These are phyloP conservation scores for Arthrobotrys megalospora DNA, from an alignment of 2,329 filamentous ascomycete genomes.

Conservation along the genomic window DNA sequence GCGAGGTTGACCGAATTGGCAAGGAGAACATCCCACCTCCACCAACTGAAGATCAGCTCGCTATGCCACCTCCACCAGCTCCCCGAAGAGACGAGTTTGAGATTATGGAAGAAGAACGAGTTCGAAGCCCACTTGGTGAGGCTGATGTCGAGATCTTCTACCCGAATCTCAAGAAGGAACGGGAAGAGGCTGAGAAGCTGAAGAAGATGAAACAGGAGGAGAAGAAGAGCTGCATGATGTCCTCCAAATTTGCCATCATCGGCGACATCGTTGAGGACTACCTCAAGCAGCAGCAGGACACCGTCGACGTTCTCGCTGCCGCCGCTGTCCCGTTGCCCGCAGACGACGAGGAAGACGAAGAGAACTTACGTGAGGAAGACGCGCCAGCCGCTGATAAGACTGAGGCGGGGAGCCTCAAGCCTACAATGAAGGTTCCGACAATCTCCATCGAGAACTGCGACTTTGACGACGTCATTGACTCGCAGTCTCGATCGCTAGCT, in stretches of 20 bases:
- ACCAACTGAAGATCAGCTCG: constrained; percentile 58
- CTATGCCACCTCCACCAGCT: constrained; percentile 50
- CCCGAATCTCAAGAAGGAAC: constrained; percentile 49
- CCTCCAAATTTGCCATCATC: constrained; percentile 54
- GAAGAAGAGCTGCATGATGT: constrained; percentile 33
- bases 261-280: constrained; percentile 48
- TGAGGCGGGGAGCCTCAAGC: background rate
- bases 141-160: constrained; percentile 60
- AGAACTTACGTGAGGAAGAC: background rate
- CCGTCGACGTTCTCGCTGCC: constrained; percentile 9
- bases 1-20: constrained; percentile 72
- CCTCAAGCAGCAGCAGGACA: constrained; percentile 39
- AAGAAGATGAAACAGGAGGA: constrained; percentile 38
- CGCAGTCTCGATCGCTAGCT: constrained; percentile 43
- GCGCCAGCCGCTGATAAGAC: constrained; percentile 23
- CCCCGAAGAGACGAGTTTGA: constrained; percentile 32
- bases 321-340: constrained; percentile 45
- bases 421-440: constrained; percentile 21
- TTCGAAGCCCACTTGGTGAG: constrained; percentile 55
- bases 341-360: constrained; percentile 40
- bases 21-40: constrained; percentile 94
- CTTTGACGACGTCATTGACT: constrained; percentile 28
- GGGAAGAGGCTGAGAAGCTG: constrained; percentile 42
- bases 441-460: constrained; percentile 34
- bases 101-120: constrained; percentile 48